Conservation (phyloP, 192 early-diverging fungal genomes). For the Entomortierella beljakovae region DNA sequence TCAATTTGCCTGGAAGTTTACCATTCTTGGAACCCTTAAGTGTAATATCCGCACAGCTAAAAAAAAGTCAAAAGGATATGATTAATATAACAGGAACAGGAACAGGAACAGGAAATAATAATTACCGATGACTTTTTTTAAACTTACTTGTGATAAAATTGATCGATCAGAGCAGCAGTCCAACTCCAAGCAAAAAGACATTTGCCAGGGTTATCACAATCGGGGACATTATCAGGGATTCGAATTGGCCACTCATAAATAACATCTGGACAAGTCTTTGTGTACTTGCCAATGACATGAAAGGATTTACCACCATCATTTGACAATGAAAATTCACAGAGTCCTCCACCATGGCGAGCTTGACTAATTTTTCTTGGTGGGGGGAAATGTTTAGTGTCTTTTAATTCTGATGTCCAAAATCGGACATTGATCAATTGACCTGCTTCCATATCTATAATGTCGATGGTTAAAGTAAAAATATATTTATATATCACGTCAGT, state of each 20-base stretch:
- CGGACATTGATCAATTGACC: conserved; percentile 62
- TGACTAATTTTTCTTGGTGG: conserved; percentile 50
- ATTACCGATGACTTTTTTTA: neutral
- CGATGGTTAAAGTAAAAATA: too few relatives aligned
- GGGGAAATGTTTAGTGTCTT: conserved; percentile 1
- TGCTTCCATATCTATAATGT: conserved; percentile 56
- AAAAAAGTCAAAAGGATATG: neutral
- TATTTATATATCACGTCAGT: neutral
- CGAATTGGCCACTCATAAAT: conserved; percentile 49
- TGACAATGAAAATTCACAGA: conserved; percentile 76
- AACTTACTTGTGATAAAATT: conserved; percentile 53
- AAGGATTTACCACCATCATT: conserved; percentile 71
- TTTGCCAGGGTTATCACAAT: conserved; percentile 34
- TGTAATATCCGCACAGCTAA: conserved; percentile 49
- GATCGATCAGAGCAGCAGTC: conserved; percentile 21
- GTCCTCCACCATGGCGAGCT: conserved; percentile 72
- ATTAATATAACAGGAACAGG: neutral
- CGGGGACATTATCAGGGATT: conserved; percentile 52
- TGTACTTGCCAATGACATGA: conserved; percentile 47
- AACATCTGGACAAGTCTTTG: conserved; percentile 57
- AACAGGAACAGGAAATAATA: neutral
- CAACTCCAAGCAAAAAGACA: conserved; percentile 50
- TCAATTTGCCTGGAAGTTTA: conserved; percentile 17
- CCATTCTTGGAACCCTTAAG: conserved; percentile 22
- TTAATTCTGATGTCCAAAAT: conserved; percentile 50